Percentiles rank a stretch among this genome's conserved stretches.
Evolutionary conservation across 106 monocot species (phyloP).

Genomic region (Hemerocallis citrina): DNA sequence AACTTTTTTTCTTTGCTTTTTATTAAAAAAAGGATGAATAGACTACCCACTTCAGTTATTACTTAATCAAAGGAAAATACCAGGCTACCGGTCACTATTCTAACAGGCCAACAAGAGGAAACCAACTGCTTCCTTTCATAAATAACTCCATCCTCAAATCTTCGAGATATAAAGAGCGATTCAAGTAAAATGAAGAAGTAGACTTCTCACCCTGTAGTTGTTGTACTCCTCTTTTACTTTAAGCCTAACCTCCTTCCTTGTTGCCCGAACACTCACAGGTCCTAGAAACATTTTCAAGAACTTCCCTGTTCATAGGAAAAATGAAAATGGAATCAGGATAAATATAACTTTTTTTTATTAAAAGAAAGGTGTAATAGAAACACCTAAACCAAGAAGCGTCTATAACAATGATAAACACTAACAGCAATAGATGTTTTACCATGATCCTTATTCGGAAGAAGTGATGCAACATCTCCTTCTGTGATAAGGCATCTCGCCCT

Average conservation of each 20-base stretch:
- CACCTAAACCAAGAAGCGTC: neutral
- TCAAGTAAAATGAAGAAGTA: neutral
- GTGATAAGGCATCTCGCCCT: constrained; percentile 52
- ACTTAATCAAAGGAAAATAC: too few species aligned
- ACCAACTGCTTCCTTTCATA: neutral
- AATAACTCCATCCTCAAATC: neutral
- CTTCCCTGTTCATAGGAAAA: constrained; percentile 28
- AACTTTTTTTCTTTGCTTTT: too few species aligned
- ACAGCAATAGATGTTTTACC: constrained; percentile 17
- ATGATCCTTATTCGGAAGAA: constrained; percentile 74
- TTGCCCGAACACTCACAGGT: constrained; percentile 74
- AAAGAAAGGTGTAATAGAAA: too few species aligned
- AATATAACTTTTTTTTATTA: too few species aligned
- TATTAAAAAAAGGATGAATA: too few species aligned
- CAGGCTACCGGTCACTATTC: neutral
- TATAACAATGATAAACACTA: neutral
- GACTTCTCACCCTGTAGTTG: constrained; percentile 76
- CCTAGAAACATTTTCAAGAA: constrained; percentile 90
- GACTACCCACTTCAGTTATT: too few species aligned
- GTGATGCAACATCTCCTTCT: constrained; percentile 65
- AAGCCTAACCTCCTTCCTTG: constrained; percentile 74
- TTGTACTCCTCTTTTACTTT: constrained; percentile 98
- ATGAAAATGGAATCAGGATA: neutral
- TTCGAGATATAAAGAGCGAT: neutral
- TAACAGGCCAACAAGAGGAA: neutral